These are phyloP conservation scores for Atkinsonella texensis DNA, from an alignment of 2,329 filamentous ascomycete species.

Conservation along the genomic window DNA sequence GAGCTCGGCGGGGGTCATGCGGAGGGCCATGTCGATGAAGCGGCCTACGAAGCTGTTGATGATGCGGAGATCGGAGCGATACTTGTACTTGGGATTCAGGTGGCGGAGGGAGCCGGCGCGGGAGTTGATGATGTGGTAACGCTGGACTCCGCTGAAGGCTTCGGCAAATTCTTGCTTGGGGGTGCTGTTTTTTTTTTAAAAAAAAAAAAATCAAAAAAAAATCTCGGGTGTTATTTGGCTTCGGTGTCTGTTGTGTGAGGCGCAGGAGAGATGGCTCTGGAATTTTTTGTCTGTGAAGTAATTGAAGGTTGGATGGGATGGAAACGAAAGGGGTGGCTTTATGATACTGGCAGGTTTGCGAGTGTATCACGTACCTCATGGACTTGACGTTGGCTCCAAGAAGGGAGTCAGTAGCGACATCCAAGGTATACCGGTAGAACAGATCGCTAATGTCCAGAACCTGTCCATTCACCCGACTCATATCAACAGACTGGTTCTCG, in stretches of 20 bases:
- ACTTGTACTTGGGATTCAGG: conserved; percentile 52
- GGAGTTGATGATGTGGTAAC: conserved; percentile 49
- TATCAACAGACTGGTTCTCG: conserved; percentile 50
- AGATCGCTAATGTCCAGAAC: conserved; percentile 61
- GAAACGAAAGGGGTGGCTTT: no score
- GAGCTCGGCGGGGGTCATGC: conserved; percentile 52
- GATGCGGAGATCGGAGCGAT: conserved; percentile 49
- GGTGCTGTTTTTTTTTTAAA: conserved; percentile 16
- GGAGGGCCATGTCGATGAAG: conserved; percentile 53
- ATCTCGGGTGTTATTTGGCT: neutral
- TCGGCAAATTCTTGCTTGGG: conserved; percentile 50
- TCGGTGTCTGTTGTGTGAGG: no score
- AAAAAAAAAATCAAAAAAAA: conserved; percentile 32
- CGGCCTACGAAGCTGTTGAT: conserved; percentile 72
- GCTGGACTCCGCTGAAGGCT: conserved; percentile 59
- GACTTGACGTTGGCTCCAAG: conserved; percentile 63
- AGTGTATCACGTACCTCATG: conserved; percentile 29
- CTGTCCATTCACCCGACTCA: conserved; percentile 47
- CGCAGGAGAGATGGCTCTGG: no score
- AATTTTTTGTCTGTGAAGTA: no score
- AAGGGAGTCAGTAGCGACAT: conserved; percentile 77
- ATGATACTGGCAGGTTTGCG: conserved; percentile 1
- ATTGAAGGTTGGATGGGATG: no score
- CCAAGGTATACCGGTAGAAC: conserved; percentile 76
- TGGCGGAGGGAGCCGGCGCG: conserved; percentile 16